Conservation (phyloP, 495 filamentous ascomycete genomes). For the Aspergillus hancockii region DNA sequence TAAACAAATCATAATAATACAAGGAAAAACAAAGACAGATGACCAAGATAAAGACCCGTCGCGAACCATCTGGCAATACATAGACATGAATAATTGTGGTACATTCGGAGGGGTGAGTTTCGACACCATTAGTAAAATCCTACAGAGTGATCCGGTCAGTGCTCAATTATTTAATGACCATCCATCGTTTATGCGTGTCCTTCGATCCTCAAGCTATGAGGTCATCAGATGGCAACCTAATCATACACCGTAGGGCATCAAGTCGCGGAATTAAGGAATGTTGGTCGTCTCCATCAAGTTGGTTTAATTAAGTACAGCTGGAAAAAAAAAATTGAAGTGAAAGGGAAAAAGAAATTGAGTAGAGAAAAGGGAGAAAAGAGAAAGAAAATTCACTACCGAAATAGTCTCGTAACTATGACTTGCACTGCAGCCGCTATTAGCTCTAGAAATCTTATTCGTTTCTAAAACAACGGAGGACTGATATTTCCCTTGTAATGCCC, state of each 20-base stretch:
- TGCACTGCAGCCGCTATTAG: slow-evolving; percentile 20
- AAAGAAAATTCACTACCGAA: slow-evolving; percentile 9
- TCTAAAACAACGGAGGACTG: neutral
- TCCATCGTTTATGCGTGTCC: neutral
- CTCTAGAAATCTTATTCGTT: slow-evolving; percentile 15
- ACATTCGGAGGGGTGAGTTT: too few relatives aligned
- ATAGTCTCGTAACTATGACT: slow-evolving; percentile 19
- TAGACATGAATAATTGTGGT: too few relatives aligned
- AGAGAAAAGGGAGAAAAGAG: neutral
- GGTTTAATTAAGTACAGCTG: neutral
- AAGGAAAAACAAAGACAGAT: neutral
- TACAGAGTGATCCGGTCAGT: too few relatives aligned
- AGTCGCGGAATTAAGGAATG: slow-evolving; percentile 3
- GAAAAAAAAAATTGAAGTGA: neutral
- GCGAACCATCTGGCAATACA: too few relatives aligned
- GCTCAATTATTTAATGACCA: neutral
- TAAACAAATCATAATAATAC: too few relatives aligned
- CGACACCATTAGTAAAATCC: too few relatives aligned
- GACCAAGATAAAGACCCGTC: neutral
- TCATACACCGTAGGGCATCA: neutral
- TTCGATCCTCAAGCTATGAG: neutral
- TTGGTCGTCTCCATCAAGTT: neutral
- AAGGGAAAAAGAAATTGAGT: slow-evolving; percentile 3
- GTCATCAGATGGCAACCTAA: neutral
- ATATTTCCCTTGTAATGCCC: neutral